These are phyloP conservation scores for Trypanosoma lewisi DNA, from an alignment of 208 protist species.

Conservation along the genomic window DNA sequence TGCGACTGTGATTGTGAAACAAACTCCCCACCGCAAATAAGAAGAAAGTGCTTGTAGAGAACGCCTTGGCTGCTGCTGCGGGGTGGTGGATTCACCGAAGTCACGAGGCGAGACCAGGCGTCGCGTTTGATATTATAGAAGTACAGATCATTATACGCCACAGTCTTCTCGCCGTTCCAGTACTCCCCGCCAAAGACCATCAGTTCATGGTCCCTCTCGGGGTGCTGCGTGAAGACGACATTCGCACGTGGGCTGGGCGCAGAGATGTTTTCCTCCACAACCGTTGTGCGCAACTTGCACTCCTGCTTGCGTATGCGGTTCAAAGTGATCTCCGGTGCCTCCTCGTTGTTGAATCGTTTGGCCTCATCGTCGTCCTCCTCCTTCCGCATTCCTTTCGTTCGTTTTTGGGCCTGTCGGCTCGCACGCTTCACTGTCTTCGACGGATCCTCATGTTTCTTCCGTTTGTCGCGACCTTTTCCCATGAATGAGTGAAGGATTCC, in stretches of 20 bases:
- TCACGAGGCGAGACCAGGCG: slow-evolving; percentile 59
- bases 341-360: slow-evolving; percentile 82
- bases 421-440: slow-evolving; percentile 73
- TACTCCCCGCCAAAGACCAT: slow-evolving; percentile 91
- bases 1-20: slow-evolving; percentile 91
- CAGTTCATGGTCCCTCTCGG: slow-evolving; percentile 70
- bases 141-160: slow-evolving; percentile 87
- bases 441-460: slow-evolving; percentile 87
- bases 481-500: slow-evolving; percentile 26
- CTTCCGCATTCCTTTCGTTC: slow-evolving; percentile 34
- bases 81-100: slow-evolving; percentile 65
- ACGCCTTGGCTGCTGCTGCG: slow-evolving; percentile 84
- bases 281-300: slow-evolving; percentile 49
- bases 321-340: slow-evolving; percentile 80
- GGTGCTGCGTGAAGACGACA: slow-evolving; percentile 74
- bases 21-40: slow-evolving; percentile 91
- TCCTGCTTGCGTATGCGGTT: slow-evolving; percentile 79
- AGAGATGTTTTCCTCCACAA: slow-evolving; percentile 58
- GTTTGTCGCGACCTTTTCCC: slow-evolving; percentile 91
- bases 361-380: slow-evolving; percentile 21
- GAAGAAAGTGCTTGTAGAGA: slow-evolving; percentile 82
- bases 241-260: slow-evolving; percentile 80
- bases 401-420: slow-evolving; percentile 62
- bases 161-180: slow-evolving; percentile 84
- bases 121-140: slow-evolving; percentile 78